Base-by-base conservation (phyloP, 495 filamentous ascomycete species). In the Physcia stellaris region DNA sequence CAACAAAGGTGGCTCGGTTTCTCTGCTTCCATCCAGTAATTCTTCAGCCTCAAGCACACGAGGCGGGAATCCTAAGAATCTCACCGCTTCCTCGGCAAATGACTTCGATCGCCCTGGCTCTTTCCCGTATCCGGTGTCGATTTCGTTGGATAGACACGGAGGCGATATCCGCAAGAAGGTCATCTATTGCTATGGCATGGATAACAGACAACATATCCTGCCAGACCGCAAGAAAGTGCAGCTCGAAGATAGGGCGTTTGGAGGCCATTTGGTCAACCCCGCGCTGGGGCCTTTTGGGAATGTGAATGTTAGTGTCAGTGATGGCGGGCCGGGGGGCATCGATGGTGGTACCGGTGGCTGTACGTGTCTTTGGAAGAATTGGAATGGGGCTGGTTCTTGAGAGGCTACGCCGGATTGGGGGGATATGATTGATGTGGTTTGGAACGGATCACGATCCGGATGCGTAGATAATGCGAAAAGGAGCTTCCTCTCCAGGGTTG, bases 101-200 rank as follows among this genome's bases (percentile, higher is more conserved):
- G 59, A 72, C 36, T 71, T 74, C 51, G 52, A 55, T 7, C 66
- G 63, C 17, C 82, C 83, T 0, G 82, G 83, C 3, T 77, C 77
- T 3, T 87, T 94, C 54, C 86, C 87, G 0, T 93, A 88, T 51
- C 84, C 85, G 0, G 66, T 93, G 0, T 90, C 80, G 0, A 65
- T 95, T 15, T 80, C 79, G 1, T 45, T 80, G 9, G 88, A 96
- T 55, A 75, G 83, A 23, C 83, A 90, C 40, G 86, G 86, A 23
- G 83, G 84, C 0, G 52, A 69, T 28, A 53, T 59, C 3, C 59
- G 51, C 16, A 52, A 63, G 46, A 93, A 93, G 58, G 64, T 74
- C 52, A 58, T 79, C 1, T 92, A 82, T 50, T 77, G 77, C 53
- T 81, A 85, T 49, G 66, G 62, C 0, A 57, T 93, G 45, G 63